Evolutionary conservation across 192 early-diverging fungal species (phyloP).

Genomic region (Rhizophlyctis rosea): DNA sequence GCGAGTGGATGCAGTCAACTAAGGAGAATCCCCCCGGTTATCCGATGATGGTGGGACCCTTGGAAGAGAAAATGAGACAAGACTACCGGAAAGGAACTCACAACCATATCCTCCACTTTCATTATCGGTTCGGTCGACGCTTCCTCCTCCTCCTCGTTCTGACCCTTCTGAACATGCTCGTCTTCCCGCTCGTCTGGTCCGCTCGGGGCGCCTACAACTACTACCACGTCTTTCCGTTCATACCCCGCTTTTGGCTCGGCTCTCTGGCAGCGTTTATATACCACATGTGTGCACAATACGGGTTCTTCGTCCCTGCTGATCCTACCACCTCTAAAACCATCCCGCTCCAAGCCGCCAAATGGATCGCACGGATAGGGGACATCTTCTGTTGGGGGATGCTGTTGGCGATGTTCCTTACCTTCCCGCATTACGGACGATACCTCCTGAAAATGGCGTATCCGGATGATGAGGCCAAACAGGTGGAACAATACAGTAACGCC

Average conservation of each 20-base stretch:
- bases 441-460: constrained; percentile 10
- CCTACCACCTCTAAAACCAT: constrained; percentile 16
- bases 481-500: not conserved
- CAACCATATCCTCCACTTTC: constrained; percentile 19
- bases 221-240: constrained; percentile 19
- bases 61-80: constrained; percentile 15
- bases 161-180: constrained; percentile 13
- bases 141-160: constrained; percentile 19
- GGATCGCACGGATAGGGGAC: constrained; percentile 17
- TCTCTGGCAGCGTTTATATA: constrained; percentile 24
- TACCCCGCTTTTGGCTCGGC: constrained; percentile 28
- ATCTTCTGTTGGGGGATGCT: constrained; percentile 17
- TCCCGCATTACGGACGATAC: constrained; percentile 12
- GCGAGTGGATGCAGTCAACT: constrained; percentile 24
- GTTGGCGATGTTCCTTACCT: constrained; percentile 14
- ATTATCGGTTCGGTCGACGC: constrained; percentile 30
- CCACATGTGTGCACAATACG: constrained; percentile 29
- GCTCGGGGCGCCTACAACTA: constrained; percentile 17
- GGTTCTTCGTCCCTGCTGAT: constrained; percentile 15
- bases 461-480: no score
- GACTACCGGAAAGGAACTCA: constrained; percentile 26
- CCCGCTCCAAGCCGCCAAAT: constrained; percentile 9
- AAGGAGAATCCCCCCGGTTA: constrained; percentile 21
- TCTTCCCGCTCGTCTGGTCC: constrained; percentile 25
- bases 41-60: constrained; percentile 13